These are phyloP conservation scores for Jacaranda copaia DNA, from an alignment of 257 asterid genomes.

Conservation along the genomic window DNA sequence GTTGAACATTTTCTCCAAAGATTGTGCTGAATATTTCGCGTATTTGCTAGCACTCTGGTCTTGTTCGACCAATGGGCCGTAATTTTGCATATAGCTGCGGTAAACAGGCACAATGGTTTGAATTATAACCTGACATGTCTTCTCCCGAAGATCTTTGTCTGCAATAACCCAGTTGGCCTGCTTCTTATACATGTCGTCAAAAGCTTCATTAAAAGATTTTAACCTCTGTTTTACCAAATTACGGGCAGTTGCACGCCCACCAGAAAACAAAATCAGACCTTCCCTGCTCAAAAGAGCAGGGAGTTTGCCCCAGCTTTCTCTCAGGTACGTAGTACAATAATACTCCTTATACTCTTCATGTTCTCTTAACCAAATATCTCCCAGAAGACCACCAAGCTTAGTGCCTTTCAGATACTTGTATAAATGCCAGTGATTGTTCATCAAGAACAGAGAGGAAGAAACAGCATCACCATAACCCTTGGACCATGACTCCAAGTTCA, in stretches of 20 bases:
- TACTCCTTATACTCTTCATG: conserved; percentile 67
- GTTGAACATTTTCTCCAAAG: conserved; percentile 73
- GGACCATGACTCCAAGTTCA: conserved; percentile 83
- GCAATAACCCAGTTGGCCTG: conserved; percentile 65
- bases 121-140: conserved; percentile 57
- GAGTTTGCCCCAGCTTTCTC: conserved; percentile 93
- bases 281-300: conserved; percentile 81
- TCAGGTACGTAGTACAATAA: conserved; percentile 48
- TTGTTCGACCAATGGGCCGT: conserved; percentile 90
- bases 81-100: conserved; percentile 93
- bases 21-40: conserved; percentile 69
- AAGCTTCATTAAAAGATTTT: conserved; percentile 76
- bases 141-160: conserved; percentile 76
- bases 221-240: conserved; percentile 81
- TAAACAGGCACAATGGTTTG: conserved; percentile 88
- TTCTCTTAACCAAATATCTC: conserved; percentile 73
- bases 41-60: conserved; percentile 75
- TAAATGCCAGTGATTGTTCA: conserved; percentile 88
- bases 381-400: conserved; percentile 68
- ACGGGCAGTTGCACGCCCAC: conserved; percentile 89
- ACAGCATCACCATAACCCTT: conserved; percentile 64
- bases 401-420: conserved; percentile 74
- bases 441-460: conserved; percentile 65
- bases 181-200: conserved; percentile 73
- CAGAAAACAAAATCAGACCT: conserved; percentile 83